Evolutionary conservation across 495 filamentous ascomycete genomes (phyloP).

Genomic region (Podospora pseudocomata): DNA sequence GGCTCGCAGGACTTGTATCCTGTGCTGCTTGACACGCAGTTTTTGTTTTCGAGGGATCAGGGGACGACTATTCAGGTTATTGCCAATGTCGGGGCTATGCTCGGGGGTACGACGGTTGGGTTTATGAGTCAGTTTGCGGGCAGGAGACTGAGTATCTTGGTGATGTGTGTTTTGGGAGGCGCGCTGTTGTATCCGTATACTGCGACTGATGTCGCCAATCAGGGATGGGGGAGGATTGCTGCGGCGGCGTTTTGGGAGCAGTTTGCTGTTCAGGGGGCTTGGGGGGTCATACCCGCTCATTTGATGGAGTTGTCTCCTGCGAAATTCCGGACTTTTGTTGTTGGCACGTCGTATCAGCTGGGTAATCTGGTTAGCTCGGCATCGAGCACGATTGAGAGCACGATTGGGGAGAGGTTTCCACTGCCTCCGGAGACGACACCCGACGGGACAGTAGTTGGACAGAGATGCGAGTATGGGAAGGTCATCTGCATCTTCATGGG

Average conservation of each 20-base stretch:
- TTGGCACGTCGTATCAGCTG: constrained; percentile 80
- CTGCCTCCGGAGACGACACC: constrained; percentile 45
- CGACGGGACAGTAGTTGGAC: constrained; percentile 27
- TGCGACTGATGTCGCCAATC: constrained; percentile 50
- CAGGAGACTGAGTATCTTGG: constrained; percentile 74
- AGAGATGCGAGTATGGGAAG: constrained; percentile 77
- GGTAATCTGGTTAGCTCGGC: constrained; percentile 81
- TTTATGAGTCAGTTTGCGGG: constrained; percentile 80
- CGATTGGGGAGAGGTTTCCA: constrained; percentile 76
- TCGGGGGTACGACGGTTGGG: constrained; percentile 71
- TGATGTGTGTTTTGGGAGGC: constrained; percentile 40
- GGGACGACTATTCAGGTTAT: constrained; percentile 84
- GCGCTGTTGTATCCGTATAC: constrained; percentile 77
- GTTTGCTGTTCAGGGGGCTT: constrained; percentile 84
- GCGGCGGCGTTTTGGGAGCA: constrained; percentile 89
- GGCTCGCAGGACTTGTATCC: constrained; percentile 91
- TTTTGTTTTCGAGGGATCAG: constrained; percentile 62
- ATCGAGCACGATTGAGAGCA: constrained; percentile 77
- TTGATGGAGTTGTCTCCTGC: constrained; percentile 84
- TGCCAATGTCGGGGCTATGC: constrained; percentile 77
- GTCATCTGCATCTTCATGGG: constrained; percentile 94
- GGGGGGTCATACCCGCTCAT: constrained; percentile 82
- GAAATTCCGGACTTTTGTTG: constrained; percentile 77
- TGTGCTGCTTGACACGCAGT: constrained; percentile 76
- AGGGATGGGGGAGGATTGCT: constrained; percentile 48